These are phyloP conservation scores for Clitopilus passeckerianus DNA, from an alignment of 768 basidiomycete genomes.

Conservation along the genomic window DNA sequence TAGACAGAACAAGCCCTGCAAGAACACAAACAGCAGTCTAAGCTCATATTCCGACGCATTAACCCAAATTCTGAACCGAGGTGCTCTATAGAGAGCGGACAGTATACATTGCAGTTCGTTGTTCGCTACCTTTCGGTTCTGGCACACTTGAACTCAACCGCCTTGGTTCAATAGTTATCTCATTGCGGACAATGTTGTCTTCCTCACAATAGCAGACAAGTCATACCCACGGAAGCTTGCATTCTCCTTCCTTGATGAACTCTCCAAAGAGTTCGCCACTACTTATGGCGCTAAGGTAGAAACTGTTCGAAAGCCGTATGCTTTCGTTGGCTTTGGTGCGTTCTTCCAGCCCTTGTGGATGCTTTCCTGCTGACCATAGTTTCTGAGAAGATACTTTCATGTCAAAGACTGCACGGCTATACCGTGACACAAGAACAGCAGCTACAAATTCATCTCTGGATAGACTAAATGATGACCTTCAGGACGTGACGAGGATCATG, in stretches of 20 bases:
- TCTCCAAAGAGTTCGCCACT: slow-evolving; percentile 91
- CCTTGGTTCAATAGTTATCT: slow-evolving; percentile 64
- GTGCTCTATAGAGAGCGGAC: slow-evolving; percentile 95
- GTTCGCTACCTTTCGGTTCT: not conserved
- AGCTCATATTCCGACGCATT: slow-evolving; percentile 92
- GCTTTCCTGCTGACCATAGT: not conserved
- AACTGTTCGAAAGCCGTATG: slow-evolving; percentile 91
- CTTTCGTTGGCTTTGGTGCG: slow-evolving; percentile 96
- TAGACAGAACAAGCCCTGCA: slow-evolving; percentile 92
- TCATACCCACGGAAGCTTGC: slow-evolving; percentile 96
- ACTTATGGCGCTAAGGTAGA: slow-evolving; percentile 95
- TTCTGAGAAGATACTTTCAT: slow-evolving; percentile 87
- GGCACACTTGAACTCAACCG: not conserved
- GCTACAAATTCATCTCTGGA: slow-evolving; percentile 71
- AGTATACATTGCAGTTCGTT: slow-evolving; percentile 92
- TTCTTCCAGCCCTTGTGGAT: slow-evolving; percentile 5
- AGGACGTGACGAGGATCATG: slow-evolving; percentile 99
- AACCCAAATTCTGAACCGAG: slow-evolving; percentile 92
- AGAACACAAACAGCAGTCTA: slow-evolving; percentile 98
- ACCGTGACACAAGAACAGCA: slow-evolving; percentile 89
- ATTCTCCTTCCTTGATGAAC: slow-evolving; percentile 95
- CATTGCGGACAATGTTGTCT: slow-evolving; percentile 90
- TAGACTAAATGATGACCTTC: slow-evolving; percentile 90
- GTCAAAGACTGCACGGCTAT: slow-evolving; percentile 93
- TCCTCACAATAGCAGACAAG: slow-evolving; percentile 92